These are phyloP conservation scores for Arctium minus DNA, from an alignment of 129 eudicot genomes.

Conservation along the genomic window DNA sequence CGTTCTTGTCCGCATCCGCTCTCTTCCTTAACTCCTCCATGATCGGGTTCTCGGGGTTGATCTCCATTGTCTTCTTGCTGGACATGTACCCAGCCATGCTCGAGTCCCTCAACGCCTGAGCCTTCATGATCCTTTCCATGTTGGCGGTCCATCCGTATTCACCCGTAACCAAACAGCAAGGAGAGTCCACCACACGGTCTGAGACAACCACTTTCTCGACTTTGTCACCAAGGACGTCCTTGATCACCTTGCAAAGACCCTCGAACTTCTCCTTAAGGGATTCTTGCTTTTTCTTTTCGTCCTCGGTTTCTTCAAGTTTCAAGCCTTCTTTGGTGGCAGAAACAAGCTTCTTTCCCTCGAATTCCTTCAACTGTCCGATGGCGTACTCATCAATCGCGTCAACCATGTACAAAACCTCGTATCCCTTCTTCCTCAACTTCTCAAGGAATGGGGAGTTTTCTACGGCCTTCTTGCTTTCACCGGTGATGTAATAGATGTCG, in stretches of 20 bases:
- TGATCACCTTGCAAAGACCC: constrained; percentile 65
- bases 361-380: constrained; percentile 71
- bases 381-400: constrained; percentile 80
- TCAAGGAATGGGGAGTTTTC: constrained; percentile 83
- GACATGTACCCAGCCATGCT: constrained; percentile 90
- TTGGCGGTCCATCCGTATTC: constrained; percentile 83
- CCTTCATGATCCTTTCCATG: constrained; percentile 87
- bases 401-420: constrained; percentile 72
- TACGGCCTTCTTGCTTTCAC: constrained; percentile 83
- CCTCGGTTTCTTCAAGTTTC: constrained; percentile 67
- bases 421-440: constrained; percentile 70
- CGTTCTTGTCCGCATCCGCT: constrained; percentile 76
- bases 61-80: constrained; percentile 73
- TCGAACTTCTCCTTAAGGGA: constrained; percentile 55
- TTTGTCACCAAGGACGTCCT: constrained; percentile 64
- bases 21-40: constrained; percentile 87
- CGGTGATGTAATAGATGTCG: constrained; percentile 68
- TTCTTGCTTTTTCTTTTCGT: constrained; percentile 61
- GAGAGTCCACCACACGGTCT: constrained; percentile 79
- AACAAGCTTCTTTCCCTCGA: constrained; percentile 26
- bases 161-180: constrained; percentile 83
- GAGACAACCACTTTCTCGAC: constrained; percentile 76
- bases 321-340: constrained; percentile 78
- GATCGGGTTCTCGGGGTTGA: constrained; percentile 67
- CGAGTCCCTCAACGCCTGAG: constrained; percentile 72